Percentiles rank a stretch among this genome's conserved stretches.
phyloP scores from a whole-genome alignment of 306 rosid genomes.

The Herpetospermum pedunculosum region DNA sequence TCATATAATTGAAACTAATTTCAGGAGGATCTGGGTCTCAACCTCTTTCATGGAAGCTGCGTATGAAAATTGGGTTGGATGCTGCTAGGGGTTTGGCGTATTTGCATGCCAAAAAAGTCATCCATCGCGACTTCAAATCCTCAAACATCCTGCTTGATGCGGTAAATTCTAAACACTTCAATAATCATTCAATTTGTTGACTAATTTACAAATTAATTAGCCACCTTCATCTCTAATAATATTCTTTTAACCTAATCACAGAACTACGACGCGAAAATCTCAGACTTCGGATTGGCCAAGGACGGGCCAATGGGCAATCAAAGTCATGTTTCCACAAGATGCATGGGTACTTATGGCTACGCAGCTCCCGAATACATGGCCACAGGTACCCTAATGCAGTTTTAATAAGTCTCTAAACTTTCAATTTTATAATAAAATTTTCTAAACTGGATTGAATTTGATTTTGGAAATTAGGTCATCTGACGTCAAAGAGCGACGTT shows the following conservation, averaged over 20 bases:
- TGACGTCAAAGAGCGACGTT: conserved; percentile 74
- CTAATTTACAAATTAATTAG: no score
- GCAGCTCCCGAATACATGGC: conserved; percentile 96
- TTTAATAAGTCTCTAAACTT: not conserved
- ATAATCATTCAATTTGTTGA: no score
- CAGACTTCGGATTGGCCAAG: conserved; percentile 93
- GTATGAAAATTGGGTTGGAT: conserved; percentile 68
- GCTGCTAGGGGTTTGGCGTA: conserved; percentile 88
- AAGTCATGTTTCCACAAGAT: conserved; percentile 86
- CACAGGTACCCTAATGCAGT: conserved; percentile 45
- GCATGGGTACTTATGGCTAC: conserved; percentile 91
- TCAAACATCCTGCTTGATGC: conserved; percentile 74
- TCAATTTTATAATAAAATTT: no score
- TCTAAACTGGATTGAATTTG: no score
- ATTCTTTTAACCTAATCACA: not conserved
- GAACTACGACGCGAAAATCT: conserved; percentile 65
- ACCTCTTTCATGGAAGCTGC: conserved; percentile 73
- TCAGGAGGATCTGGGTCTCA: conserved; percentile 74
- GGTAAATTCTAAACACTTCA: conserved; percentile 18
- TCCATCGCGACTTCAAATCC: conserved; percentile 75
- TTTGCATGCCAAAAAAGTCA: conserved; percentile 79
- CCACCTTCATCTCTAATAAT: no score
- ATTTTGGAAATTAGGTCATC: conserved; percentile 50
- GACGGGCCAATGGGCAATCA: conserved; percentile 74
- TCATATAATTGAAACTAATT: not conserved